A percentile compares a stretch with the other conserved stretches of the same genome.
phyloP scores from a whole-genome alignment of 805 yeast genomes.

The Candida montana region DNA sequence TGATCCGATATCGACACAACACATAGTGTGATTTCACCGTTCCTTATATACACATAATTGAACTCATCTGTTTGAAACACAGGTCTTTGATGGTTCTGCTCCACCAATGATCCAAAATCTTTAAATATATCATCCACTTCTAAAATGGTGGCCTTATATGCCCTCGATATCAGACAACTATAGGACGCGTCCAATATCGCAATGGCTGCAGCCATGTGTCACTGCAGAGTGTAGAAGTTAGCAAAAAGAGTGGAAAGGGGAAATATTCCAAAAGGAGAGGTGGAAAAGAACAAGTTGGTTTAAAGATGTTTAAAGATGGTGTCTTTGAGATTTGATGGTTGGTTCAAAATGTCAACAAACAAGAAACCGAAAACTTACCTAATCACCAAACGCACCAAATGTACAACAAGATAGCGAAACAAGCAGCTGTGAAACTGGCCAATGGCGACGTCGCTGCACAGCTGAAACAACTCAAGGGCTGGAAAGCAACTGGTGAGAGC shows the following conservation, averaged over 20 bases:
- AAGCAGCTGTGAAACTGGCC: conserved; percentile 26
- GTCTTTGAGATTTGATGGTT: neutral
- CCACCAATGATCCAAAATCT: neutral
- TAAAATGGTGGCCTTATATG: conserved; percentile 2
- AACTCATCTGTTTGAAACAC: conserved; percentile 34
- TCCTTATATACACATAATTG: conserved; percentile 49
- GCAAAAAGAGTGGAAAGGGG: too few relatives aligned
- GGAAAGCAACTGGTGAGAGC: conserved; percentile 18
- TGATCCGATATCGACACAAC: conserved; percentile 23
- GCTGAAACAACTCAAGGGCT: conserved; percentile 20
- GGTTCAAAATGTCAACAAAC: neutral
- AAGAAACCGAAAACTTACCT: neutral
- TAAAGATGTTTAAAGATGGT: too few relatives aligned
- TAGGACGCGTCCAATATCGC: conserved; percentile 9
- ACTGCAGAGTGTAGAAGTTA: too few relatives aligned
- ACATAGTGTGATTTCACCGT: conserved; percentile 38
- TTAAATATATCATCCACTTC: conserved; percentile 23
- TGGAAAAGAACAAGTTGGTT: too few relatives aligned
- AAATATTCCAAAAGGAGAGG: too few relatives aligned
- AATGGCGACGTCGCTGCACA: conserved; percentile 18
- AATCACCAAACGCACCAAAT: conserved; percentile 15
- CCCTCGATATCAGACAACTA: conserved; percentile 3
- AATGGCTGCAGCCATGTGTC: conserved; percentile 10
- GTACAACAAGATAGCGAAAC: conserved; percentile 34
- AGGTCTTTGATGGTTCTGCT: conserved; percentile 1